Percentiles rank a stretch among this genome's conserved stretches.
Evolutionary conservation across 1,139 yeast species (phyloP).

Genomic region (Saccharomycopsis hybrid): DNA sequence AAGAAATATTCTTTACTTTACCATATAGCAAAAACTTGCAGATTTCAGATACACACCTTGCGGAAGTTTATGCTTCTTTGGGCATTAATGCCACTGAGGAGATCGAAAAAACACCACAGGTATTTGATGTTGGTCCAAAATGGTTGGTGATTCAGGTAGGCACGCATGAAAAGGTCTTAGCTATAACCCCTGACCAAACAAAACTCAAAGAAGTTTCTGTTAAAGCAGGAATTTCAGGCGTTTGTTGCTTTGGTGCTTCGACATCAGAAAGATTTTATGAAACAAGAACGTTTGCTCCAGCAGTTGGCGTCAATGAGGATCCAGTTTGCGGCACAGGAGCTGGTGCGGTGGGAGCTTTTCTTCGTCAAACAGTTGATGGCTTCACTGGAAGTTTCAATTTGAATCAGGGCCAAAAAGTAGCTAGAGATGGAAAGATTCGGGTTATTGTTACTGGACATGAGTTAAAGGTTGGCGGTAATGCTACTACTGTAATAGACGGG

Average conservation of each 20-base stretch:
- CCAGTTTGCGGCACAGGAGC: conserved; percentile 51
- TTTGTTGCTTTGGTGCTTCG: conserved; percentile 1
- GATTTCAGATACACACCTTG: conserved; percentile 24
- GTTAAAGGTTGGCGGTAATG: conserved; percentile 30
- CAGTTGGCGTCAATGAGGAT: conserved; percentile 36
- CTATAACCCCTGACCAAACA: neutral
- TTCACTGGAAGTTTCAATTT: conserved; percentile 25
- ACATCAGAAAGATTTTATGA: conserved; percentile 23
- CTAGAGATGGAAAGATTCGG: conserved; percentile 32
- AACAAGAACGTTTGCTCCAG: conserved; percentile 39
- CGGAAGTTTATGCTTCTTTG: conserved; percentile 25
- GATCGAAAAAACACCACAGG: conserved; percentile 25
- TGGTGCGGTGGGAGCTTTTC: conserved; percentile 32
- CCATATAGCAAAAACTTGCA: conserved; percentile 28
- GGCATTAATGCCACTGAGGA: conserved; percentile 22
- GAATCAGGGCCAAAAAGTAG: conserved; percentile 34
- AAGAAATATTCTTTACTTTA: conserved; percentile 25
- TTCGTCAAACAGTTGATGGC: conserved; percentile 25
- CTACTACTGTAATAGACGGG: conserved; percentile 33
- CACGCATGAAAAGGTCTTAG: conserved; percentile 13
- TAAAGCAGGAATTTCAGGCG: neutral
- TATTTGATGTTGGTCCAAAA: conserved; percentile 36
- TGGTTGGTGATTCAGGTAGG: conserved; percentile 36
- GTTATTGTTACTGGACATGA: conserved; percentile 24
- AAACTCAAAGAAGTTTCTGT: neutral